Conservation (phyloP, 176 grass and related monocot species). For the Zoysia japonica region DNA sequence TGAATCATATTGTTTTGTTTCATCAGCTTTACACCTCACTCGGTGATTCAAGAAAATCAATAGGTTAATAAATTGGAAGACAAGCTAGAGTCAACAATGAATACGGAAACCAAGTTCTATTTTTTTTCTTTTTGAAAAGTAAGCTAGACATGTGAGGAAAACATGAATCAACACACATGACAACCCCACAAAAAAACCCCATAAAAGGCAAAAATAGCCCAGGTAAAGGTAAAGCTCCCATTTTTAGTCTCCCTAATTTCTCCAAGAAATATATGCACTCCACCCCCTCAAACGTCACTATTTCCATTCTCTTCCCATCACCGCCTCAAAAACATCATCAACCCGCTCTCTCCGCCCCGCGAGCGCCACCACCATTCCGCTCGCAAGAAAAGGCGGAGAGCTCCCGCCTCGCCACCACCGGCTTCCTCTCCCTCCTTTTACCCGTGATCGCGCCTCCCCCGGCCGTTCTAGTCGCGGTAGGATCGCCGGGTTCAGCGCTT, state of each 20-base stretch:
- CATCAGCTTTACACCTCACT: neutral
- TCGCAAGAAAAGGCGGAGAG: conserved; percentile 13
- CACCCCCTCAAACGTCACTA: conserved; percentile 23
- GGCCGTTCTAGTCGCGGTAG: conserved; percentile 24
- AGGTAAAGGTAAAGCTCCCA: conserved; percentile 24
- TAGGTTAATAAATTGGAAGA: neutral
- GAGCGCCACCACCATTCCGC: conserved; percentile 45
- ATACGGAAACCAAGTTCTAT: neutral
- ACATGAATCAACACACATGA: conserved; percentile 10
- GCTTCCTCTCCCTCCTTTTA: neutral
- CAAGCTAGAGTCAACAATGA: neutral
- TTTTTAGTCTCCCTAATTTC: conserved; percentile 48
- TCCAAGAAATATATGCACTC: conserved; percentile 31
- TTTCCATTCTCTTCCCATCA: conserved; percentile 35
- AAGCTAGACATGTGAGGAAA: conserved; percentile 3
- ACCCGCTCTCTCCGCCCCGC: conserved; percentile 27
- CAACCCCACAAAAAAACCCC: neutral
- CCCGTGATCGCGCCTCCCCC: conserved; percentile 17
- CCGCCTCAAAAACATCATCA: conserved; percentile 36
- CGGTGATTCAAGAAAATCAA: neutral
- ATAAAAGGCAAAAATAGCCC: conserved; percentile 35
- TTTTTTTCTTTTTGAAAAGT: neutral
- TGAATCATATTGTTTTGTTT: neutral
- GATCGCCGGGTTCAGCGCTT: conserved; percentile 31
- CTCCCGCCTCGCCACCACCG: conserved; percentile 28